Evolutionary conservation across 2,329 filamentous ascomycete genomes (phyloP).

Genomic region (Rosellinia necatrix): DNA sequence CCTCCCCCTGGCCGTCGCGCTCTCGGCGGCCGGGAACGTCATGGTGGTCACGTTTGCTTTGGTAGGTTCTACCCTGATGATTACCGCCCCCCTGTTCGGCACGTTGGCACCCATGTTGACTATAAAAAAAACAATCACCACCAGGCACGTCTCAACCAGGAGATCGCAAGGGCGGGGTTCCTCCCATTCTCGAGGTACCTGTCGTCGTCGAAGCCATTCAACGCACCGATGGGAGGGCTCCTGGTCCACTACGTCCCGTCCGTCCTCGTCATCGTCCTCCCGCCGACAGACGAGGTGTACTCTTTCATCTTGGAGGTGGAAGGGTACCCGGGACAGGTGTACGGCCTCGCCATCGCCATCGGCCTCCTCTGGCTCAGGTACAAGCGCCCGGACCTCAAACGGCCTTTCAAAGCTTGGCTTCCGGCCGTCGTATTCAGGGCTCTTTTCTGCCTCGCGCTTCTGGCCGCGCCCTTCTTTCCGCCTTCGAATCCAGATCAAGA

Average conservation of each 20-base stretch:
- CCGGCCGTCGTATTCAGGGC: conserved; percentile 62
- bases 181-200: conserved; percentile 65
- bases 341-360: conserved; percentile 59
- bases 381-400: conserved; percentile 60
- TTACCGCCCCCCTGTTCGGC: no score
- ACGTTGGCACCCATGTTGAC: no score
- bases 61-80: conserved; percentile 50
- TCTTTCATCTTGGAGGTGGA: conserved; percentile 76
- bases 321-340: conserved; percentile 67
- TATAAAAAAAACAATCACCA: no score
- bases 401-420: conserved; percentile 70
- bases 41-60: conserved; percentile 73
- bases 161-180: conserved; percentile 73
- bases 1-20: conserved; percentile 66
- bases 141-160: conserved; percentile 70
- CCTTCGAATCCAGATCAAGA: conserved; percentile 52
- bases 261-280: conserved; percentile 66
- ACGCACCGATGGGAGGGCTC: conserved; percentile 69
- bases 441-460: conserved; percentile 55
- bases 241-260: conserved; percentile 72
- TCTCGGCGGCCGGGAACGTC: conserved; percentile 72
- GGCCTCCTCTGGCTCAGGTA: conserved; percentile 66
- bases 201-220: conserved; percentile 69
- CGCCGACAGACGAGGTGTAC: conserved; percentile 69
- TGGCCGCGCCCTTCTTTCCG: conserved; percentile 67